phyloP scores from a whole-genome alignment of 2,329 filamentous ascomycete species.

The Emmonsiellopsis sp. region DNA sequence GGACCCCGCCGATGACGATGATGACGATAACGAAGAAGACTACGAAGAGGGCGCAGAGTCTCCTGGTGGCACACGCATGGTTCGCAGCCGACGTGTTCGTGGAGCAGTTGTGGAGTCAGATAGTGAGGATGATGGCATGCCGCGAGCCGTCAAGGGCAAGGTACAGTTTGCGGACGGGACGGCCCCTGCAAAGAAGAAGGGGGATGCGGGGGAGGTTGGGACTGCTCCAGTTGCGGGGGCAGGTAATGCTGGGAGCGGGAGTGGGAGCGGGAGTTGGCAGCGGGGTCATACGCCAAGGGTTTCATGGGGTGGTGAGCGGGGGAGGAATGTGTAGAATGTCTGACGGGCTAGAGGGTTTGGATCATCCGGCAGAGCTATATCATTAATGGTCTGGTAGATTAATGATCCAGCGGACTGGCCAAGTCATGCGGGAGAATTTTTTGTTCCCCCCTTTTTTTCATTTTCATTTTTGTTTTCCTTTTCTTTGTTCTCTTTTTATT shows the following conservation, averaged over 20 bases:
- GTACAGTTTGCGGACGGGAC: slow-evolving; percentile 26
- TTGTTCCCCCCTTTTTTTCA: not conserved
- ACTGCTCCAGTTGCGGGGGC: slow-evolving; percentile 1
- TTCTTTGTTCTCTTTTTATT: no score
- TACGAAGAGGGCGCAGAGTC: slow-evolving; percentile 11
- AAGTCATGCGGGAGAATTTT: not conserved
- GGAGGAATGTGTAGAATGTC: not conserved
- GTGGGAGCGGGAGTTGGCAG: slow-evolving; percentile 1
- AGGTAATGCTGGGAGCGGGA: slow-evolving; percentile 8
- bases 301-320: slow-evolving; percentile 7
- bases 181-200: slow-evolving; percentile 17
- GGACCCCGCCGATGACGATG: slow-evolving; percentile 19
- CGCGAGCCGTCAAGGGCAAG: slow-evolving; percentile 17
- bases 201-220: slow-evolving; percentile 7
- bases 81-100: slow-evolving; percentile 17
- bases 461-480: not conserved
- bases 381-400: not conserved
- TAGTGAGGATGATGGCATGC: slow-evolving; percentile 19
- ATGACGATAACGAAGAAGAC: slow-evolving; percentile 10
- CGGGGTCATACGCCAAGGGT: slow-evolving; percentile 2
- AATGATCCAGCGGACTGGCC: not conserved
- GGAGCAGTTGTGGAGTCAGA: slow-evolving; percentile 14
- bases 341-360: not conserved
- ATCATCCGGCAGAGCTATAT: not conserved
- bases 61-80: not conserved